These are phyloP conservation scores for Acacia confusa DNA, from an alignment of 306 rosid species.

Conservation along the genomic window DNA sequence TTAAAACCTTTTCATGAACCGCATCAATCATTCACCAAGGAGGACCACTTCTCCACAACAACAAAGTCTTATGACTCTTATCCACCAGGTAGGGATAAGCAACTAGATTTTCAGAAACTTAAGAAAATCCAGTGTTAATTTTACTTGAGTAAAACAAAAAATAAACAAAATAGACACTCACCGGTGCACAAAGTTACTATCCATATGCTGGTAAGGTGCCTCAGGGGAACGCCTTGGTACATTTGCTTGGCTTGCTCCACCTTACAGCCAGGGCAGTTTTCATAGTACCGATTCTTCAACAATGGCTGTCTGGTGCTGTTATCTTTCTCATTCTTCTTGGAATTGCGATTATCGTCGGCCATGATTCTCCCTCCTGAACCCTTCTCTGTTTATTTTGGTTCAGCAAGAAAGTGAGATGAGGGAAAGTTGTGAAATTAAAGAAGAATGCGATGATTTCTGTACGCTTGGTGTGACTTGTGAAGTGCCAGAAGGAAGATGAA, in stretches of 20 bases:
- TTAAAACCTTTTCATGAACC: background rate
- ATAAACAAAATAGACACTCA: slow-evolving; percentile 8
- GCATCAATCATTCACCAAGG: too few relatives aligned
- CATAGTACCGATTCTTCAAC: slow-evolving; percentile 49
- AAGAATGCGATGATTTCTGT: too few relatives aligned
- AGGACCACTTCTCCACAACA: background rate
- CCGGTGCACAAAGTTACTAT: slow-evolving; percentile 52
- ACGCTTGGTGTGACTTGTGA: too few relatives aligned
- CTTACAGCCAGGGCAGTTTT: slow-evolving; percentile 78
- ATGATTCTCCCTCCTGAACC: slow-evolving; percentile 19
- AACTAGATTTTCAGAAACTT: too few relatives aligned
- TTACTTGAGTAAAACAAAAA: background rate
- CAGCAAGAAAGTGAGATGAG: background rate
- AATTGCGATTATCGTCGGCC: slow-evolving; percentile 36
- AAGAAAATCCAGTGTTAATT: background rate
- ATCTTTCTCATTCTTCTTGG: background rate
- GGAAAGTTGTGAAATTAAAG: too few relatives aligned
- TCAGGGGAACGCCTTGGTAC: slow-evolving; percentile 44
- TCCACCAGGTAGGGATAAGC: too few relatives aligned
- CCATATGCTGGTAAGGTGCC: slow-evolving; percentile 43
- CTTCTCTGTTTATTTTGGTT: background rate
- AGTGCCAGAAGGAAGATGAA: too few relatives aligned
- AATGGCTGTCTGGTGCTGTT: slow-evolving; percentile 28
- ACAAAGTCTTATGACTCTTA: background rate
- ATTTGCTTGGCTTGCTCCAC: slow-evolving; percentile 50